phyloP scores from a whole-genome alignment of 1,284 basidiomycete species.

The Trichosporon sp. region DNA sequence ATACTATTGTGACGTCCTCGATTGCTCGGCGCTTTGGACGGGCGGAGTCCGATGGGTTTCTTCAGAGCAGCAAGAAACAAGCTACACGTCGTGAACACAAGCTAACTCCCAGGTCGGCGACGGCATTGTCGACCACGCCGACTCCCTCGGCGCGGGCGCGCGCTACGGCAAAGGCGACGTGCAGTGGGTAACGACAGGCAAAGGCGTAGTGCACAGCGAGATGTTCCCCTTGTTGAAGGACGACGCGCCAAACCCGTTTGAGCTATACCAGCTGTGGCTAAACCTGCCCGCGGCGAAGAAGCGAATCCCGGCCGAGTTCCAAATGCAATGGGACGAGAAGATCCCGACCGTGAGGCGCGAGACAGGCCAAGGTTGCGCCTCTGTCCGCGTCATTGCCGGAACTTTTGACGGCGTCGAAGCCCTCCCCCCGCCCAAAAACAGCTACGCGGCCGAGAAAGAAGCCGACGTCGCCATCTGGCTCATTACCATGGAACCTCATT shows the following conservation, averaged over 20 bases:
- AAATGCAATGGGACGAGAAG: conserved; percentile 18
- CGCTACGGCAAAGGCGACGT: conserved; percentile 17
- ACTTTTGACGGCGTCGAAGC: conserved; percentile 3
- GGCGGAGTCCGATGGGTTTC: too few relatives aligned
- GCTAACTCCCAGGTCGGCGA: background rate
- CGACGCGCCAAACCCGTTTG: conserved; percentile 10
- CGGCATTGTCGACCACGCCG: conserved; percentile 15
- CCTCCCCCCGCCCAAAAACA: conserved; percentile 4
- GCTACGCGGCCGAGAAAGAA: conserved; percentile 2
- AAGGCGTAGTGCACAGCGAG: conserved; percentile 16
- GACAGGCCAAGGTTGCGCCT: background rate
- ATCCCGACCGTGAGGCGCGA: conserved; percentile 6
- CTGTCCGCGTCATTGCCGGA: conserved; percentile 12
- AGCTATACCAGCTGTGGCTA: conserved; percentile 20
- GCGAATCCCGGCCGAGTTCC: conserved; percentile 13
- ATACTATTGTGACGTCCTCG: too few relatives aligned
- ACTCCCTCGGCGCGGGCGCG: conserved; percentile 14
- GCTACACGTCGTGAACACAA: too few relatives aligned
- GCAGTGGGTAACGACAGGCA: conserved; percentile 20
- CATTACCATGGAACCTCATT: conserved; percentile 10
- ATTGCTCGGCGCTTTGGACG: too few relatives aligned
- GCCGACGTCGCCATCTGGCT: conserved; percentile 16
- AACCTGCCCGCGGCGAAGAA: conserved; percentile 15
- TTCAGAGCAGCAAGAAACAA: too few relatives aligned
- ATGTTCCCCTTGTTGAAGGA: conserved; percentile 17